A percentile compares a stretch with the other conserved stretches of the same genome.
phyloP scores from a whole-genome alignment of 129 eudicot species.

The Scalesia atractyloides region DNA sequence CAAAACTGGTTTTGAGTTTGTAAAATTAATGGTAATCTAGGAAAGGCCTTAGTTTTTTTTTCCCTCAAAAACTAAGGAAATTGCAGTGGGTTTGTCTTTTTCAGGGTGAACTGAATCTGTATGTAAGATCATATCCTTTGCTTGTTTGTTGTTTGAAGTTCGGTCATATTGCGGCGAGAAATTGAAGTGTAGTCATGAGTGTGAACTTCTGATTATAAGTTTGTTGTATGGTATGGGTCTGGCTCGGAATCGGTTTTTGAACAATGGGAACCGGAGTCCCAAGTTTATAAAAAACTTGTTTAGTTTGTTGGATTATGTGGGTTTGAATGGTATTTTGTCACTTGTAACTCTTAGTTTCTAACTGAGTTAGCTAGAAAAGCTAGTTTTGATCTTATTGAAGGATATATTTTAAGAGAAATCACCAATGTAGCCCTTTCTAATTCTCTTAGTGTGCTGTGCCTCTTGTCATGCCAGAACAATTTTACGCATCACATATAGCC shows the following conservation, averaged over 20 bases:
- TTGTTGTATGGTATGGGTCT: not conserved
- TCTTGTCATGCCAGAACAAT: too few species aligned
- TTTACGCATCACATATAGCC: too few species aligned
- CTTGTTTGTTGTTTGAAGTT: not conserved
- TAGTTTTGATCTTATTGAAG: not conserved
- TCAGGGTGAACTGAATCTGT: not conserved
- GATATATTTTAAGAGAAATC: not conserved
- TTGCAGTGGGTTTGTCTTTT: too few species aligned
- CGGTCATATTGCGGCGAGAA: not conserved
- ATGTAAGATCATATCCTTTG: slow-evolving; percentile 1
- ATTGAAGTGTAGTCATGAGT: not conserved
- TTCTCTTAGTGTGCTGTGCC: too few species aligned
- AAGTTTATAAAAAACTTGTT: not conserved
- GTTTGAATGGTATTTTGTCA: not conserved
- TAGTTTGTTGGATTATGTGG: not conserved
- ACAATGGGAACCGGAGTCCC: not conserved
- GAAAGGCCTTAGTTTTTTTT: too few species aligned
- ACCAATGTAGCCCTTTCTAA: too few species aligned
- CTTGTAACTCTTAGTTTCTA: not conserved
- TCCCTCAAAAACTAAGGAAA: too few species aligned
- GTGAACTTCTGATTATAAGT: not conserved
- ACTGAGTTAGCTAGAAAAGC: not conserved
- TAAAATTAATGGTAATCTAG: too few species aligned
- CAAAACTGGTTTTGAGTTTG: not conserved
- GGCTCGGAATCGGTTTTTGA: not conserved